Conservation (phyloP, 495 filamentous ascomycete genomes). For the Penicillium steckii region DNA sequence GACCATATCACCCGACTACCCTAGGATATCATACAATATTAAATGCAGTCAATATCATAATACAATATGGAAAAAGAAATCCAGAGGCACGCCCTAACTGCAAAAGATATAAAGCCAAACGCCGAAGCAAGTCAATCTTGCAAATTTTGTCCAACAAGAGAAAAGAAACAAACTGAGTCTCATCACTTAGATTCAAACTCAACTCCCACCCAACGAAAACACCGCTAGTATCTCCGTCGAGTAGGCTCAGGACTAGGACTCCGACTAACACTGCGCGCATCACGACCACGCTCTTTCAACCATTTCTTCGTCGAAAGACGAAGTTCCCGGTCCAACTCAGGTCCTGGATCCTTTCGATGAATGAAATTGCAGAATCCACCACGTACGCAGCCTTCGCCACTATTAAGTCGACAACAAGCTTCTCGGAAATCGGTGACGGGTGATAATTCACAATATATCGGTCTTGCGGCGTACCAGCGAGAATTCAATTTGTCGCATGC, state of each 20-base stretch:
- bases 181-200: too few relatives aligned
- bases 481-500: conserved; percentile 93
- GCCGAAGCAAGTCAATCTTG: conserved; percentile 28
- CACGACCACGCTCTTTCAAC: conserved; percentile 80
- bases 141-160: background rate
- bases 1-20: too few relatives aligned
- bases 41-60: background rate
- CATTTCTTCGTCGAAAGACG: conserved; percentile 92
- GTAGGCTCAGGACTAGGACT: conserved; percentile 78
- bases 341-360: conserved; percentile 87
- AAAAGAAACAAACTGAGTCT: background rate
- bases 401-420: conserved; percentile 93
- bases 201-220: conserved; percentile 1
- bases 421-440: conserved; percentile 98
- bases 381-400: conserved; percentile 90
- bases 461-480: conserved; percentile 95
- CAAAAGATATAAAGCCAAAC: too few relatives aligned
- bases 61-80: conserved; percentile 2
- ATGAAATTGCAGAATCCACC: conserved; percentile 99
- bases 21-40: too few relatives aligned
- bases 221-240: conserved; percentile 60
- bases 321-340: conserved; percentile 86
- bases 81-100: too few relatives aligned
- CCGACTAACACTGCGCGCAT: conserved; percentile 74
- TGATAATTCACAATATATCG: conserved; percentile 95